A percentile compares a stretch with the other conserved stretches of the same genome.
Evolutionary conservation across 78 protist species (phyloP).

Genomic region (Carpediemonas membranifera): DNA sequence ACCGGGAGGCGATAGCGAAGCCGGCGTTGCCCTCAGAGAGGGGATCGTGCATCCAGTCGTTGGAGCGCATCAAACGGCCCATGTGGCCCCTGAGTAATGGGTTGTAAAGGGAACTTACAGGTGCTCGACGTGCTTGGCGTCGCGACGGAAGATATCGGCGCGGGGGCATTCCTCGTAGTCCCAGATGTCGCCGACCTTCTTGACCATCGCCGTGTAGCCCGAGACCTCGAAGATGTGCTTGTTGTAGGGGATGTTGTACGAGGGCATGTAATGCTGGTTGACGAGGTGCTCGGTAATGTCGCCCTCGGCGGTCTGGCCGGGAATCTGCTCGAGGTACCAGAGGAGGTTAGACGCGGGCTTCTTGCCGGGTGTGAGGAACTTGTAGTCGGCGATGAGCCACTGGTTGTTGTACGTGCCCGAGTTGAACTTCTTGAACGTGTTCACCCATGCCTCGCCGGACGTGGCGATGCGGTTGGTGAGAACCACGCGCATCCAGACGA

Average conservation of each 20-base stretch:
- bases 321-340: constrained; percentile 67
- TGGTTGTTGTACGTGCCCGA: constrained; percentile 72
- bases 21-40: constrained; percentile 52
- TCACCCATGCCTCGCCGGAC: constrained; percentile 42
- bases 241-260: constrained; percentile 71
- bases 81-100: constrained; percentile 31
- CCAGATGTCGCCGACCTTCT: constrained; percentile 1
- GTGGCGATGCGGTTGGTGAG: constrained; percentile 45
- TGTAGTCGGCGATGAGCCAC: constrained; percentile 48
- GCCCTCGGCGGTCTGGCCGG: constrained; percentile 40
- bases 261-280: constrained; percentile 50
- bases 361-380: constrained; percentile 43
- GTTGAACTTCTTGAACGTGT: constrained; percentile 19
- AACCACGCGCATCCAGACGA: constrained; percentile 45
- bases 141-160: constrained; percentile 35
- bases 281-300: constrained; percentile 34
- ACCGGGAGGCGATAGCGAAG: constrained; percentile 46
- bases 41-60: constrained; percentile 57
- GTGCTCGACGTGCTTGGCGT: not conserved
- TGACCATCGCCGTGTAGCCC: constrained; percentile 42
- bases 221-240: constrained; percentile 39
- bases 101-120: constrained; percentile 7
- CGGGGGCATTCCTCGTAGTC: constrained; percentile 41
- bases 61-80: constrained; percentile 49
- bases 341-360: constrained; percentile 38